Evolutionary conservation across 441 rosid species (phyloP), one percentile per base, ranked within the genome.

Genomic region (Populus tomentosa): DNA sequence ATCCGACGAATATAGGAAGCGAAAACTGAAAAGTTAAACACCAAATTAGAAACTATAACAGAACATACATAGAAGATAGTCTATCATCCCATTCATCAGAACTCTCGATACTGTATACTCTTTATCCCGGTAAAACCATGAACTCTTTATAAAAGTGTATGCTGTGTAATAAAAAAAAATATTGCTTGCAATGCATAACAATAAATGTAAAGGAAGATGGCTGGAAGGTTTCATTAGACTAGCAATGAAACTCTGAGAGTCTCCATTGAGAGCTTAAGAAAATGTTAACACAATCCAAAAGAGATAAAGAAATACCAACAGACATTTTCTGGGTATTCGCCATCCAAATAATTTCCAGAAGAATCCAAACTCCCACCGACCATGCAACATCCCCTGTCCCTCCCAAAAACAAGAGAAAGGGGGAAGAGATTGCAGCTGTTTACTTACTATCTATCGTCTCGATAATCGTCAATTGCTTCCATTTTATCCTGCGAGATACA

Each of bases 401-500:
- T 38, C 14, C 50, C 50, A 40, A 40, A 63, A 63, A 26, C 67
- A 63, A n/a, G 23, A 21, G 24, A 3, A 71, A 38, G 46, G 63
- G 28, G 6, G 42, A 10, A 61, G 16, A 40, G 4, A 7, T 21
- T 40, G 30, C 10, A 10, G 24, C 18, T 10, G 32, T 70, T 75
- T 75, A 76, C 89, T 87, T 91, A 95, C 98, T 78, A 72, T 95
- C 95, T 79, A 95, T 80, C 18, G 96, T 91, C 90, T 95, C 99
- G 79, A 90, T 84, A 71, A 83, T 78, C 35, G 99, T 93, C 77
- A 95, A 84, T 72, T 86, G 93, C 74, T 86, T 82, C 99, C 99
- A 95, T 82, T 87, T 86, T 84, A 95, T 92, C 85, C 98, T 88
- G 10, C 99, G 91, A 70, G 99, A 92, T 79, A 95, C 96, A 78